These are phyloP conservation scores for Botryosphaeria dothidea DNA, from an alignment of 2,329 filamentous ascomycete genomes.

Conservation along the genomic window DNA sequence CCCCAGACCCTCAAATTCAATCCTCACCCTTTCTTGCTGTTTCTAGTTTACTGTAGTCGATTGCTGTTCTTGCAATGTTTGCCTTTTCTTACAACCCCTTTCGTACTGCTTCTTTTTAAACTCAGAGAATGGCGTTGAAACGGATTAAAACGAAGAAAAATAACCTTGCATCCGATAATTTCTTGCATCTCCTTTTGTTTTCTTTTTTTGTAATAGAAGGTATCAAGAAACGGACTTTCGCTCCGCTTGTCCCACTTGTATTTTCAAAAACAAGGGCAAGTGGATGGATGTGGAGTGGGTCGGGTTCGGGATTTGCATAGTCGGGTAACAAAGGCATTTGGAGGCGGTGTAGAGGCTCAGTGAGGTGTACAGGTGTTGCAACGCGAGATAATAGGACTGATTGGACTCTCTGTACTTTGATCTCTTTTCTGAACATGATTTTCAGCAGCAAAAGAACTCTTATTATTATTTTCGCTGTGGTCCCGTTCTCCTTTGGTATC, in stretches of 20 bases:
- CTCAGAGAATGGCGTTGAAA: constrained; percentile 4
- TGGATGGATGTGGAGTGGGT: neutral
- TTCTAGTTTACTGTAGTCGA: neutral
- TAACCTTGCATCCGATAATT: constrained; percentile 17
- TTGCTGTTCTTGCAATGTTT: neutral
- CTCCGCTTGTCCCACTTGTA: neutral
- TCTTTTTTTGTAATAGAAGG: constrained; percentile 5
- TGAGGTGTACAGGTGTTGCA: neutral
- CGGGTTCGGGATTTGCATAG: neutral
- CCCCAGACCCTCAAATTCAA: neutral
- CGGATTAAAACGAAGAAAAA: neutral
- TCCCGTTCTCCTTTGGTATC: too few species aligned
- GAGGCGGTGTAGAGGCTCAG: neutral
- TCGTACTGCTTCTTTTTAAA: neutral
- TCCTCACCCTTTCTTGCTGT: neutral
- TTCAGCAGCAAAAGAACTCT: too few species aligned
- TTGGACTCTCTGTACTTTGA: neutral
- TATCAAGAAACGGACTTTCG: neutral
- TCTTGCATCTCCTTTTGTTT: neutral
- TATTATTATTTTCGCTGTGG: too few species aligned
- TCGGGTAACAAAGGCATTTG: neutral
- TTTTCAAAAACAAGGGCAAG: neutral
- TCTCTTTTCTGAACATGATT: neutral
- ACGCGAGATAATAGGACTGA: neutral
- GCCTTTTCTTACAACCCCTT: constrained; percentile 11